These are phyloP conservation scores for Neonectria neomacrospora DNA, from an alignment of 2,329 filamentous ascomycete genomes.

Conservation along the genomic window DNA sequence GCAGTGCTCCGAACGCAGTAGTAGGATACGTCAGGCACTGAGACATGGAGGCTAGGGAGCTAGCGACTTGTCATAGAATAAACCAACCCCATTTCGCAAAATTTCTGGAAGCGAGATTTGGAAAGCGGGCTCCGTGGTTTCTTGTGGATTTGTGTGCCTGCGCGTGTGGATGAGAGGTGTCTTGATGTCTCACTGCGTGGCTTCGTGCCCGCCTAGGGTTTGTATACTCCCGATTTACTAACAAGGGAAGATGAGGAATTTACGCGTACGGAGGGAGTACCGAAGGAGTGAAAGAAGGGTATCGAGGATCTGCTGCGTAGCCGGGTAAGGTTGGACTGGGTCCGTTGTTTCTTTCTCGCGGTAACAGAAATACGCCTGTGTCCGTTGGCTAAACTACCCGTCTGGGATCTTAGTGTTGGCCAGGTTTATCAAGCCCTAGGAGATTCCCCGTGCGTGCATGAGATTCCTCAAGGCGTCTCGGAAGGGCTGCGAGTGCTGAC, in stretches of 20 bases:
- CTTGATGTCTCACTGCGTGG: constrained; percentile 14
- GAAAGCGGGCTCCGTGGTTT: background rate
- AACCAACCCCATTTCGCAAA: background rate
- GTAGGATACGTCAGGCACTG: background rate
- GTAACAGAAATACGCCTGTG: background rate
- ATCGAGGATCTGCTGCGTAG: background rate
- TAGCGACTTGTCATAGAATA: background rate
- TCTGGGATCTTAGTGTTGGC: background rate
- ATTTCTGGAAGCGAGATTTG: constrained; percentile 17
- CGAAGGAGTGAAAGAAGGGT: background rate
- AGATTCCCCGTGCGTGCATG: background rate
- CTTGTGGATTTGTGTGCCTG: background rate
- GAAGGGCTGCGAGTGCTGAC: constrained; percentile 3
- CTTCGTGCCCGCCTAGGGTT: constrained; percentile 26
- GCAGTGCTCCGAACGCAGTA: background rate
- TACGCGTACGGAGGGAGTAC: background rate
- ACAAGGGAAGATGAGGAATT: background rate
- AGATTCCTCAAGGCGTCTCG: background rate
- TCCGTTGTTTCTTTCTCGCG: background rate
- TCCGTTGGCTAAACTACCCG: background rate
- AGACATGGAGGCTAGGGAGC: background rate
- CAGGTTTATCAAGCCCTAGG: background rate
- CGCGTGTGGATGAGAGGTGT: constrained; percentile 1
- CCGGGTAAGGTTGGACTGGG: background rate
- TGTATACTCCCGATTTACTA: constrained; percentile 6